Evolutionary conservation across 1,139 yeast species (phyloP).

Genomic region (Candida sp.): DNA sequence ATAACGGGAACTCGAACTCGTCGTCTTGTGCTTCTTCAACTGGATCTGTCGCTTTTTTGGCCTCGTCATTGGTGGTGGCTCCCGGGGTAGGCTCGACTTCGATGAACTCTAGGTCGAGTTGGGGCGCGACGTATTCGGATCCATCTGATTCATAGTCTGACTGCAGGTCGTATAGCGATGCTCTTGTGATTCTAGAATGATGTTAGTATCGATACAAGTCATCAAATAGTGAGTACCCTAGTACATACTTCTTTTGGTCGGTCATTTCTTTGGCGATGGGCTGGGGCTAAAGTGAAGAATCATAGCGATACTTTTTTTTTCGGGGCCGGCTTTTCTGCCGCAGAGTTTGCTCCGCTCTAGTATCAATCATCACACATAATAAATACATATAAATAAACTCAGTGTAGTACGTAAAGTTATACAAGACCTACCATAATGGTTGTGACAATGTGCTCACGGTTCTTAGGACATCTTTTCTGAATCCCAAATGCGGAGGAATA

Average conservation of each 20-base stretch:
- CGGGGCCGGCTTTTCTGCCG: no score
- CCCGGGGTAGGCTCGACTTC: constrained; percentile 41
- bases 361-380: background rate
- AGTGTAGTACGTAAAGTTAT: no score
- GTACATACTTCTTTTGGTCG: constrained; percentile 14
- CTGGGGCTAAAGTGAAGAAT: no score
- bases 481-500: constrained; percentile 41
- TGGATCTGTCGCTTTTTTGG: constrained; percentile 13
- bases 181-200: constrained; percentile 35
- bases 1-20: constrained; percentile 63
- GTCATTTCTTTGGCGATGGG: no score
- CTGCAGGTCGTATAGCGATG: constrained; percentile 30
- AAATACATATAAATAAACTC: background rate
- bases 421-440: constrained; percentile 48
- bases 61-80: constrained; percentile 1
- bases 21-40: constrained; percentile 23
- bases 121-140: constrained; percentile 25
- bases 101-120: constrained; percentile 57
- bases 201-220: constrained; percentile 9
- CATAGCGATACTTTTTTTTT: no score
- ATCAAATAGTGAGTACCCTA: background rate
- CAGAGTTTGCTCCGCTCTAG: no score
- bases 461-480: constrained; percentile 36
- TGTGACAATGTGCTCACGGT: constrained; percentile 33
- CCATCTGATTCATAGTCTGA: constrained; percentile 19